A percentile compares a stretch with the other conserved stretches of the same genome.
These are phyloP conservation scores for Rhodotorula sphaerocarpa DNA, from an alignment of 768 basidiomycete species.

Conservation along the genomic window DNA sequence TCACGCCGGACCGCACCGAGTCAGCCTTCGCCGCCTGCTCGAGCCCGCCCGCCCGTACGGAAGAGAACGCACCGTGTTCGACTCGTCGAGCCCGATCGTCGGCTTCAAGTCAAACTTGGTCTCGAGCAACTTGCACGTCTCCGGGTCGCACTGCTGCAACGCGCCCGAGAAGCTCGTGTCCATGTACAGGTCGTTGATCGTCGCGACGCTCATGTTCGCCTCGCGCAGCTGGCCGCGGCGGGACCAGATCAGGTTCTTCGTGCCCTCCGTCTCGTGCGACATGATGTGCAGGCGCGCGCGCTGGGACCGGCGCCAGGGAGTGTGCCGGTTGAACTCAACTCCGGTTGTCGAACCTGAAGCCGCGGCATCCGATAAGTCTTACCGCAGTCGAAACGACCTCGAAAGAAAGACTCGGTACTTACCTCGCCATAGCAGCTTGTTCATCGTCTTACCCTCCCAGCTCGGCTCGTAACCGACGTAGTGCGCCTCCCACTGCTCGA, in stretches of 20 bases:
- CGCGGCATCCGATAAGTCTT: not conserved
- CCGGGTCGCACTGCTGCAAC: slow-evolving; percentile 38
- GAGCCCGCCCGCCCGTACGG: too few species aligned
- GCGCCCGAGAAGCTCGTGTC: slow-evolving; percentile 38
- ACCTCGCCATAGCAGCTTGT: slow-evolving; percentile 46
- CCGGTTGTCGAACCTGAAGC: slow-evolving; percentile 43
- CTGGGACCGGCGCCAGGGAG: slow-evolving; percentile 46
- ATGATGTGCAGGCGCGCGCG: slow-evolving; percentile 45
- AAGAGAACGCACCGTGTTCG: slow-evolving; percentile 18
- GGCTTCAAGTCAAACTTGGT: slow-evolving; percentile 36
- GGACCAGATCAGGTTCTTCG: slow-evolving; percentile 42
- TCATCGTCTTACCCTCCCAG: slow-evolving; percentile 44
- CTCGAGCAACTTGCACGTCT: slow-evolving; percentile 37
- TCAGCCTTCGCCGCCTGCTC: too few species aligned
- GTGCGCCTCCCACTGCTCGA: slow-evolving; percentile 68
- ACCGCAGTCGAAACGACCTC: not conserved
- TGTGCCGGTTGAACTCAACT: slow-evolving; percentile 42
- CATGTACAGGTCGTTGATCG: slow-evolving; percentile 37
- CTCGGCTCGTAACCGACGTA: slow-evolving; percentile 39
- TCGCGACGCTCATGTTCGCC: slow-evolving; percentile 27
- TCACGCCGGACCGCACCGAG: not conserved
- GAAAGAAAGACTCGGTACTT: not conserved
- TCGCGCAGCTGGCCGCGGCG: slow-evolving; percentile 39
- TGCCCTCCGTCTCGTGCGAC: slow-evolving; percentile 42
- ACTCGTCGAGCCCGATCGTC: slow-evolving; percentile 37